Conservation (phyloP, 768 basidiomycete genomes). For the Suillus ampliporus region DNA sequence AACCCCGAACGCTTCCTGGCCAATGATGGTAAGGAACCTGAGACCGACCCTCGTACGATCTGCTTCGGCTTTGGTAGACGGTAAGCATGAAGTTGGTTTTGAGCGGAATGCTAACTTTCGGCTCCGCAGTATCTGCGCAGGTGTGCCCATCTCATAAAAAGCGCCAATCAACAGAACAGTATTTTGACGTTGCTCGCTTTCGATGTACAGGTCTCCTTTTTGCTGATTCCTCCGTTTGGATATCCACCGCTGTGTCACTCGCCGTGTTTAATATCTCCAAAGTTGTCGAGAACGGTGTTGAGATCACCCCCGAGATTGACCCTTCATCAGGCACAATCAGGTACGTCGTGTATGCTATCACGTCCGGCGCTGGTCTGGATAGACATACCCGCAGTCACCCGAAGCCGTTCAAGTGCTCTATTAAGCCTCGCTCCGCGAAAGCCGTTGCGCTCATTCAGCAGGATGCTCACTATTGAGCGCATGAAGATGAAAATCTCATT, state of each 20-base stretch:
- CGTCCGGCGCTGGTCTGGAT: background rate
- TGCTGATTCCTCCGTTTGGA: constrained; percentile 50
- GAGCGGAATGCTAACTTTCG: constrained; percentile 12
- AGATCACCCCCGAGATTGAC: constrained; percentile 54
- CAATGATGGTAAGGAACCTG: constrained; percentile 30
- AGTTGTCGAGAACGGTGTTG: constrained; percentile 43
- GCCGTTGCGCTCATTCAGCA: constrained; percentile 53
- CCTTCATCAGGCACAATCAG: constrained; percentile 63
- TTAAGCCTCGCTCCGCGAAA: constrained; percentile 57
- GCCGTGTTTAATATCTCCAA: constrained; percentile 50
- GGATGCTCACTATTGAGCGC: constrained; percentile 31
- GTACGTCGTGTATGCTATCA: constrained; percentile 28
- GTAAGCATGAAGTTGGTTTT: constrained; percentile 27
- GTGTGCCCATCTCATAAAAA: background rate
- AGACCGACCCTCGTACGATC: constrained; percentile 57
- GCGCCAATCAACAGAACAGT: background rate
- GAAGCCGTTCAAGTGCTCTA: constrained; percentile 50
- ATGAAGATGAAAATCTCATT: background rate
- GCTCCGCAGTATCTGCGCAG: constrained; percentile 15
- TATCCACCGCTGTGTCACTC: constrained; percentile 43
- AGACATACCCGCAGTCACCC: background rate
- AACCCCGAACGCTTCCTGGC: constrained; percentile 59
- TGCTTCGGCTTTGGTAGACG: constrained; percentile 72
- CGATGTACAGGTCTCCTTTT: constrained; percentile 46
- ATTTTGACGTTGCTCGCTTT: constrained; percentile 10